These are phyloP conservation scores for Vaccinium macrocarpon DNA, from an alignment of 148 eudicot genomes.

Conservation along the genomic window DNA sequence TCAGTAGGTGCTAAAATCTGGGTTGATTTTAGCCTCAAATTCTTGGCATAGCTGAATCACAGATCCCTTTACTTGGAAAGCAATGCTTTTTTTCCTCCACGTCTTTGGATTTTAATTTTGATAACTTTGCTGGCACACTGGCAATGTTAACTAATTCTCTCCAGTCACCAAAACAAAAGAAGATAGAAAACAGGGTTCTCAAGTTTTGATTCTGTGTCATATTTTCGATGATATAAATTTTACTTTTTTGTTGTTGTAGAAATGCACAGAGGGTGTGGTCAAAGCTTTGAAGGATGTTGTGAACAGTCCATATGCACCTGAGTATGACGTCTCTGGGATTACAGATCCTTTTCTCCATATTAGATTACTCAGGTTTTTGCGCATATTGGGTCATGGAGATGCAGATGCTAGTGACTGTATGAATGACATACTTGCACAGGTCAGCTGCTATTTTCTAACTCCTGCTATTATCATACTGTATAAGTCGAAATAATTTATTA, in stretches of 20 bases:
- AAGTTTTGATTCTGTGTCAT: slow-evolving; percentile 5
- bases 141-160: background rate
- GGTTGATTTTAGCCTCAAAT: too few species aligned
- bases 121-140: background rate
- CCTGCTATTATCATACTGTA: slow-evolving; percentile 1
- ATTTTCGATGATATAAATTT: slow-evolving; percentile 1
- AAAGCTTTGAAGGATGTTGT: slow-evolving; percentile 80
- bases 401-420: slow-evolving; percentile 93
- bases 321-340: slow-evolving; percentile 90
- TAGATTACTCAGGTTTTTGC: slow-evolving; percentile 74
- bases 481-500: background rate
- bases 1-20: too few species aligned
- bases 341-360: slow-evolving; percentile 95
- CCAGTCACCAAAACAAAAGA: background rate
- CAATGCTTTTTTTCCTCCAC: background rate
- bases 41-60: background rate
- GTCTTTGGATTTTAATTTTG: background rate
- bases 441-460: slow-evolving; percentile 30
- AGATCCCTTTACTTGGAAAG: background rate
- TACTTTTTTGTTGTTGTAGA: slow-evolving; percentile 44
- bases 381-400: slow-evolving; percentile 89
- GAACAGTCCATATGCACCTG: slow-evolving; percentile 97
- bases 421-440: slow-evolving; percentile 99
- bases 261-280: slow-evolving; percentile 86
- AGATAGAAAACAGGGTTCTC: background rate